These are phyloP conservation scores for Wickerhamomyces bovis DNA, from an alignment of 805 yeast genomes.

Conservation along the genomic window DNA sequence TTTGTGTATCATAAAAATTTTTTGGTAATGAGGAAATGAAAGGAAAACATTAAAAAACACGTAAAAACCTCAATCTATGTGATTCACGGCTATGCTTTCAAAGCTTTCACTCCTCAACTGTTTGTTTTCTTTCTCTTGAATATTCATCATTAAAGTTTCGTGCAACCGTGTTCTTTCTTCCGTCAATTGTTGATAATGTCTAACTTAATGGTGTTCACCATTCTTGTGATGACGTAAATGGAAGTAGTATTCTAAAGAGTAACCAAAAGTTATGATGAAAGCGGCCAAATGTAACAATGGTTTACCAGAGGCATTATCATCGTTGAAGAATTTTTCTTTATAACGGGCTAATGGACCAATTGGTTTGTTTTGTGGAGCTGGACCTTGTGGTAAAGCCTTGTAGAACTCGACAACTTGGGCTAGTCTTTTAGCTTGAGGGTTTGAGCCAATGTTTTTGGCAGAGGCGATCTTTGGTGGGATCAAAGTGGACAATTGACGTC, in stretches of 20 bases:
- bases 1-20: background rate
- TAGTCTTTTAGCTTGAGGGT: conserved; percentile 96
- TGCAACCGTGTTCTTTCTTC: background rate
- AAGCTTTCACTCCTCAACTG: background rate
- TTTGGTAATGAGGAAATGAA: background rate
- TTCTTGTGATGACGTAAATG: conserved; percentile 65
- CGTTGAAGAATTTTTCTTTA: conserved; percentile 81
- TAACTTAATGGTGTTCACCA: conserved; percentile 33
- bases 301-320: conserved; percentile 76
- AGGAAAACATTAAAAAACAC: background rate
- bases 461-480: conserved; percentile 99
- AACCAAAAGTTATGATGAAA: conserved; percentile 68
- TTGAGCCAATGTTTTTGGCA: conserved; percentile 88
- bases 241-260: conserved; percentile 89
- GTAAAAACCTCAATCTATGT: background rate
- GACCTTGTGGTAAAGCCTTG: conserved; percentile 93
- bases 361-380: conserved; percentile 71
- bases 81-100: background rate
- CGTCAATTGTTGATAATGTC: background rate
- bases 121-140: background rate
- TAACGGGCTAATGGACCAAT: conserved; percentile 67
- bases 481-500: conserved; percentile 91
- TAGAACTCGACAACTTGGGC: conserved; percentile 91
- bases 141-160: background rate
- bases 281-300: conserved; percentile 75